Conservation (phyloP, 768 basidiomycete species). For the Termitomyces sp. region DNA sequence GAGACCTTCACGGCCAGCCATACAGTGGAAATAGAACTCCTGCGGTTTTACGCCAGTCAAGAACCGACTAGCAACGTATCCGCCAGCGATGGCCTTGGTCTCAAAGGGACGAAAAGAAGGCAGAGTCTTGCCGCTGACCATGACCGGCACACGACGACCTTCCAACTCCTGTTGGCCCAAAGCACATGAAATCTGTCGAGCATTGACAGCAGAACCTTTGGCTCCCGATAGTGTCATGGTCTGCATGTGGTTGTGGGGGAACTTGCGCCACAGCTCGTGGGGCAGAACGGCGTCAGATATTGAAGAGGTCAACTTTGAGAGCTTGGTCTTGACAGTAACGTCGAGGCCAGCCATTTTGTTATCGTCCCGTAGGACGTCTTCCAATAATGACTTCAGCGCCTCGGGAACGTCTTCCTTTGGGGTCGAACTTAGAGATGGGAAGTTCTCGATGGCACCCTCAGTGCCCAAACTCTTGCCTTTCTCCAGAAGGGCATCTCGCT, state of each 20-base stretch:
- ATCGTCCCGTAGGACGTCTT: constrained; percentile 92
- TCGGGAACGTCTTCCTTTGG: constrained; percentile 48
- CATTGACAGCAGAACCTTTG: constrained; percentile 97
- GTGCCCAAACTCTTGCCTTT: constrained; percentile 72
- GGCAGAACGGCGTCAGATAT: constrained; percentile 89
- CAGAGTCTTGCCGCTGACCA: constrained; percentile 98
- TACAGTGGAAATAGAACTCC: constrained; percentile 99
- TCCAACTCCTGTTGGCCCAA: constrained; percentile 98
- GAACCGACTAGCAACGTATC: constrained; percentile 97
- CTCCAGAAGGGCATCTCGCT: constrained; percentile 62
- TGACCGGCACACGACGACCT: constrained; percentile 96
- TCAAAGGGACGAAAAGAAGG: constrained; percentile 97
- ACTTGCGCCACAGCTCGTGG: constrained; percentile 80
- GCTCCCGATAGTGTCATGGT: constrained; percentile 98
- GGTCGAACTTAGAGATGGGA: constrained; percentile 62
- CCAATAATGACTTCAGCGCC: constrained; percentile 64
- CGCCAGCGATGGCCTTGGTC: constrained; percentile 96
- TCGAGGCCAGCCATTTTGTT: constrained; percentile 97
- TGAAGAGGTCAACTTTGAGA: constrained; percentile 82
- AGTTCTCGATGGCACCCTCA: constrained; percentile 85
- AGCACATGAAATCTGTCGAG: constrained; percentile 95
- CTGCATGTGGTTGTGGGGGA: constrained; percentile 99
- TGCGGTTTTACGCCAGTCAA: constrained; percentile 97
- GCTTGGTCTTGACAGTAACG: constrained; percentile 81
- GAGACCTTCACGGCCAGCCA: constrained; percentile 98